phyloP scores from a whole-genome alignment of 176 grass and related monocot species.

The Aegilops speltoides region DNA sequence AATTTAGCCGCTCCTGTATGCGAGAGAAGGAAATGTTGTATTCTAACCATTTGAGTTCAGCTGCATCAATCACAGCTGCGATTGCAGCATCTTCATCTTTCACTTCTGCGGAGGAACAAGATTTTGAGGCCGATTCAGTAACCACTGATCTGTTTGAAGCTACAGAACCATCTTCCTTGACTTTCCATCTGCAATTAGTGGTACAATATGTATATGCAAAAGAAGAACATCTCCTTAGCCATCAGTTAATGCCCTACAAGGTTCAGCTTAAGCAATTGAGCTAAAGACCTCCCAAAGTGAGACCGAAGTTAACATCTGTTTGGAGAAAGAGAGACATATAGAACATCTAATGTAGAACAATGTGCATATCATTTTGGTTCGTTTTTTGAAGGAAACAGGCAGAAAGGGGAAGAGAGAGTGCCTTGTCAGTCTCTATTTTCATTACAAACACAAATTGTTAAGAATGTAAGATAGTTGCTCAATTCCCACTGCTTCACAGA shows the following conservation, averaged over 20 bases:
- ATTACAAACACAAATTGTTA: neutral
- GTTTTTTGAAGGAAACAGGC: neutral
- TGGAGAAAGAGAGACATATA: neutral
- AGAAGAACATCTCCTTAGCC: neutral
- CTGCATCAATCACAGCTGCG: conserved; percentile 35
- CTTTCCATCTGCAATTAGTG: conserved; percentile 40
- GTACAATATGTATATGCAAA: neutral
- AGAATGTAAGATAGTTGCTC: neutral
- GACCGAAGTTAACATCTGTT: neutral
- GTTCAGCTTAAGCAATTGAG: too few species aligned
- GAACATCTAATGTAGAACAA: neutral
- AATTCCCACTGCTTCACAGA: too few species aligned
- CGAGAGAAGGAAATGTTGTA: neutral
- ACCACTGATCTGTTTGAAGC: conserved; percentile 9
- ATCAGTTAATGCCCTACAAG: neutral
- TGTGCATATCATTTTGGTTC: neutral
- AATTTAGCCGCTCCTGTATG: neutral
- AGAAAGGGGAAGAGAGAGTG: neutral
- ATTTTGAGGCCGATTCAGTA: conserved; percentile 36
- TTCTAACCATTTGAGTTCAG: conserved; percentile 48
- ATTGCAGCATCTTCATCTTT: conserved; percentile 52
- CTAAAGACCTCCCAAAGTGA: neutral
- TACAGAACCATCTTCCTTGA: conserved; percentile 34
- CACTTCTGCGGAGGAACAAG: conserved; percentile 36
- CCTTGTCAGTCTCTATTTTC: neutral